phyloP scores from a whole-genome alignment of 768 basidiomycete genomes.

The Cyclocybe aegerita region DNA sequence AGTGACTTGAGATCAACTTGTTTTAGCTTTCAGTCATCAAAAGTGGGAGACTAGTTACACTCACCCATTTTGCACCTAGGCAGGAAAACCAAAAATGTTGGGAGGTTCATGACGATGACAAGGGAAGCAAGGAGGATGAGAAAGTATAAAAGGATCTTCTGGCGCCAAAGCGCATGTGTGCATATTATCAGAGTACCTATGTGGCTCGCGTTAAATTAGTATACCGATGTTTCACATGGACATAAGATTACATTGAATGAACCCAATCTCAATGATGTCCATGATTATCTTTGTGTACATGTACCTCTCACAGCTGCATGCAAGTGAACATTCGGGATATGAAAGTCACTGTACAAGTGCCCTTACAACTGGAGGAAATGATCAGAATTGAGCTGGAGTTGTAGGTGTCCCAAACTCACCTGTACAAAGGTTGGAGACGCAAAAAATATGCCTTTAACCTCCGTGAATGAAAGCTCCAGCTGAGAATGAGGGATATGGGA shows the following conservation, averaged over 20 bases:
- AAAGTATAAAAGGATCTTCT: conserved; percentile 10
- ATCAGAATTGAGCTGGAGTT: too few relatives aligned
- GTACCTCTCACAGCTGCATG: conserved; percentile 21
- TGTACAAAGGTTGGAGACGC: too few relatives aligned
- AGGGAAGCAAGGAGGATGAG: conserved; percentile 3
- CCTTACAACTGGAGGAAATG: conserved; percentile 11
- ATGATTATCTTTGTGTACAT: conserved; percentile 20
- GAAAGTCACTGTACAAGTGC: neutral
- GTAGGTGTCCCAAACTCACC: too few relatives aligned
- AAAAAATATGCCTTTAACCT: too few relatives aligned
- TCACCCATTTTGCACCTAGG: neutral
- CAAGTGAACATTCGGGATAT: neutral
- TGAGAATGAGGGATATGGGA: too few relatives aligned
- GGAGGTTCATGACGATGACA: neutral
- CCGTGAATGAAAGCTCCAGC: too few relatives aligned
- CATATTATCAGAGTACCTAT: conserved; percentile 24
- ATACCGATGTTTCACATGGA: neutral
- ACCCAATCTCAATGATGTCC: conserved; percentile 18
- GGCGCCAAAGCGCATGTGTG: conserved; percentile 24
- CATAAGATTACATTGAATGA: conserved; percentile 18
- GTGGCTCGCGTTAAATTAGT: neutral
- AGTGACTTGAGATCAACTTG: conserved; percentile 7
- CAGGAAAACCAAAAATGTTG: too few relatives aligned
- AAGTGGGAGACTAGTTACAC: conserved; percentile 4
- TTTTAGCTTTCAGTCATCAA: too few relatives aligned